phyloP scores from a whole-genome alignment of 1,284 basidiomycete genomes.

The Puccinia hordei region DNA sequence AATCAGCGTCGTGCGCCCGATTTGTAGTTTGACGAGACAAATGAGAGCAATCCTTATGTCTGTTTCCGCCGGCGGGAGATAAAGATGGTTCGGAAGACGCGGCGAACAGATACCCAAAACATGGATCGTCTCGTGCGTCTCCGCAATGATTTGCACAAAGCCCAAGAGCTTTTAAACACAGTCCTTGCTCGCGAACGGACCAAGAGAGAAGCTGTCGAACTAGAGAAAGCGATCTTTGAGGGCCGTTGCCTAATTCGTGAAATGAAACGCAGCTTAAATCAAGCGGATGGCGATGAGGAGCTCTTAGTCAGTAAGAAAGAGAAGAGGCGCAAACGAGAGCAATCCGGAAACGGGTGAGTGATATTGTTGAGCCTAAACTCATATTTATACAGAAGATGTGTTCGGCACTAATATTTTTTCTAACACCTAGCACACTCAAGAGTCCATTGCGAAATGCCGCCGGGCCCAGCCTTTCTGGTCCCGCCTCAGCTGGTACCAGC shows the following conservation, averaged over 20 bases:
- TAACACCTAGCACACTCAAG: slow-evolving; percentile 53
- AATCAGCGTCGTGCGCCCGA: slow-evolving; percentile 16
- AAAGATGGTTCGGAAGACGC: slow-evolving; percentile 90
- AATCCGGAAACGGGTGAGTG: slow-evolving; percentile 53
- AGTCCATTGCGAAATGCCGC: slow-evolving; percentile 64
- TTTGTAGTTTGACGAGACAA: slow-evolving; percentile 81
- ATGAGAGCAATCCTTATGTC: slow-evolving; percentile 93
- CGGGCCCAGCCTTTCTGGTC: slow-evolving; percentile 59
- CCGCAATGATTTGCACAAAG: slow-evolving; percentile 72
- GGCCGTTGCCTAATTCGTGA: slow-evolving; percentile 74
- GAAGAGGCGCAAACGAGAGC: slow-evolving; percentile 66
- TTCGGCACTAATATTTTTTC: slow-evolving; percentile 41
- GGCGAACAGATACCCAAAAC: slow-evolving; percentile 81
- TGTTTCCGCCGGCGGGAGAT: slow-evolving; percentile 96
- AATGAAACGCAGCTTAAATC: slow-evolving; percentile 71
- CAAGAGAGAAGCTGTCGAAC: slow-evolving; percentile 70
- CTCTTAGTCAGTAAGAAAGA: slow-evolving; percentile 71
- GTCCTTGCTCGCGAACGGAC: slow-evolving; percentile 72
- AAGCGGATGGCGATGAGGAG: slow-evolving; percentile 78
- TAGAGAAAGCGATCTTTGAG: slow-evolving; percentile 74
- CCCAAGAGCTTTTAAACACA: slow-evolving; percentile 72
- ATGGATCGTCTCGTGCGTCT: slow-evolving; percentile 83
- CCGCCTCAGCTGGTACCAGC: slow-evolving; percentile 62
- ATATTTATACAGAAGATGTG: slow-evolving; percentile 52
- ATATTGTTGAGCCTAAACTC: slow-evolving; percentile 56